These are phyloP conservation scores for Cicer bijugum DNA, from an alignment of 306 rosid genomes.

Conservation along the genomic window DNA sequence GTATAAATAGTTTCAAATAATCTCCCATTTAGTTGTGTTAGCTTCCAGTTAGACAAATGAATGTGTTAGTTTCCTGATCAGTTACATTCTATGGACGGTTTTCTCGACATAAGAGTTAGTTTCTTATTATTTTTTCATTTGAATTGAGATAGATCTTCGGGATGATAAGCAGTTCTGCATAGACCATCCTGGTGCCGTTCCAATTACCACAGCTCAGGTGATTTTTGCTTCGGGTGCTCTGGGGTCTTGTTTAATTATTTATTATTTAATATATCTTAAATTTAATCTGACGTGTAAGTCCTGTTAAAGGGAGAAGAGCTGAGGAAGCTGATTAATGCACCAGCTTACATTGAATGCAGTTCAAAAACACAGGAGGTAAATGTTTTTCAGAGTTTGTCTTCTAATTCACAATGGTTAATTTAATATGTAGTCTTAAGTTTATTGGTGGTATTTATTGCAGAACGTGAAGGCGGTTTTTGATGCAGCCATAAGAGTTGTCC, in stretches of 20 bases:
- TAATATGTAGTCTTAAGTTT: conserved; percentile 27
- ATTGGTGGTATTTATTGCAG: conserved; percentile 53
- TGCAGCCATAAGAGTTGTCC: conserved; percentile 97
- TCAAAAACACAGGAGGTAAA: conserved; percentile 95
- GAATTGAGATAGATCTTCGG: conserved; percentile 81
- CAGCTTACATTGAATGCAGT: conserved; percentile 97
- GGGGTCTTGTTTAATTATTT: conserved; percentile 12
- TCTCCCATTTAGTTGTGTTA: conserved; percentile 2
- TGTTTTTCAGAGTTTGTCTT: background rate
- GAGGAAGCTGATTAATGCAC: conserved; percentile 91
- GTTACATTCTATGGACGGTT: conserved; percentile 20
- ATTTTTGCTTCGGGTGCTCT: conserved; percentile 38
- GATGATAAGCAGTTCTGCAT: conserved; percentile 94
- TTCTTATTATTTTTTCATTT: conserved; percentile 41
- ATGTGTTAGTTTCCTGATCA: conserved; percentile 20
- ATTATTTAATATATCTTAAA: background rate
- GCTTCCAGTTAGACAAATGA: conserved; percentile 8
- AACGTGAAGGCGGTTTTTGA: conserved; percentile 95
- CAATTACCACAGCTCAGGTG: conserved; percentile 91
- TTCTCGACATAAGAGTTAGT: conserved; percentile 6
- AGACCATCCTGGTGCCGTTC: conserved; percentile 98
- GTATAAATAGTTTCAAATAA: conserved; percentile 29
- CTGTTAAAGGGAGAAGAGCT: conserved; percentile 92
- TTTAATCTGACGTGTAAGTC: conserved; percentile 41
- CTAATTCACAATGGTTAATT: background rate